These are phyloP conservation scores for Chaetomiaceae sp. DNA, from an alignment of 2,329 filamentous ascomycete genomes.

Conservation along the genomic window DNA sequence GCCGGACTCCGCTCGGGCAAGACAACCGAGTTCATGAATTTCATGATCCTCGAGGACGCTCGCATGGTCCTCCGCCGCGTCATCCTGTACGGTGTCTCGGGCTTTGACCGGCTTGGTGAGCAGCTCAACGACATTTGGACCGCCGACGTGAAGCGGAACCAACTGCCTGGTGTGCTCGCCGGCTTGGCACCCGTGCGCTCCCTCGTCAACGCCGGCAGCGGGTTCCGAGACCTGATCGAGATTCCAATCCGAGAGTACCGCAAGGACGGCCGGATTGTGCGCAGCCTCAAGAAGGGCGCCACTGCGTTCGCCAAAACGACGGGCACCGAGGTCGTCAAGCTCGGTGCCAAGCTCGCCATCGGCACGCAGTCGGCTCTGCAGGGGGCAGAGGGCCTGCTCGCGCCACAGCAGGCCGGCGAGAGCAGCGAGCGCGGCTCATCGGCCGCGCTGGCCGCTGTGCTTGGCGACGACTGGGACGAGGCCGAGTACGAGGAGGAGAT, in stretches of 20 bases:
- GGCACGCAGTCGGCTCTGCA: conserved; percentile 92
- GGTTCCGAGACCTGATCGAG: conserved; percentile 79
- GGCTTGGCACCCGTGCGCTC: conserved; percentile 87
- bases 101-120: conserved; percentile 85
- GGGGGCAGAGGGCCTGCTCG: conserved; percentile 77
- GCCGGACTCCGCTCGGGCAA: conserved; percentile 85
- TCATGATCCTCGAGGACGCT: conserved; percentile 84
- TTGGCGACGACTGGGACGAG: conserved; percentile 36
- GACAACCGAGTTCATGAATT: conserved; percentile 98
- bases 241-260: conserved; percentile 89
- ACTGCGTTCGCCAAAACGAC: conserved; percentile 88
- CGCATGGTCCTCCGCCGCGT: conserved; percentile 81
- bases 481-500: conserved; percentile 65
- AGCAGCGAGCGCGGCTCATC: conserved; percentile 39
- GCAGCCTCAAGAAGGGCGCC: conserved; percentile 88
- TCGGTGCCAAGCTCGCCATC: conserved; percentile 90
- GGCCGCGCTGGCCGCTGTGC: neutral
- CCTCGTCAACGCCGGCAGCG: conserved; percentile 84
- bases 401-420: conserved; percentile 36
- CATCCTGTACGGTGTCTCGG: conserved; percentile 87
- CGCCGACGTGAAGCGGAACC: conserved; percentile 84
- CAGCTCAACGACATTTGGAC: conserved; percentile 95
- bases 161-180: conserved; percentile 82
- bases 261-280: conserved; percentile 88
- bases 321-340: conserved; percentile 86